These are phyloP conservation scores for Polysphondylium violaceum DNA, from an alignment of 78 protist species.

Conservation along the genomic window DNA sequence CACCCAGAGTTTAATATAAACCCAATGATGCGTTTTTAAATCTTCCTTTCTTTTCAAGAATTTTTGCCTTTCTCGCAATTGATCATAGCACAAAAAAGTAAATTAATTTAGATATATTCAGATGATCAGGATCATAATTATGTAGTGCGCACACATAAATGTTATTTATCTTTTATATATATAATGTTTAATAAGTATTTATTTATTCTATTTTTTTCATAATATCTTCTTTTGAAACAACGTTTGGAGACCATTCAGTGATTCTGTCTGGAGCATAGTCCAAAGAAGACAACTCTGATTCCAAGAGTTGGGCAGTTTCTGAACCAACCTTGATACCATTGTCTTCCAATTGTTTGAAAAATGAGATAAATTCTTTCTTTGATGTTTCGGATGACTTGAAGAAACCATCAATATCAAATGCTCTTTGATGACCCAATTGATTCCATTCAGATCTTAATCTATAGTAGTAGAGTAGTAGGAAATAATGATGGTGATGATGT, in stretches of 20 bases:
- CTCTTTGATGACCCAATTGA: conserved; percentile 54
- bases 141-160: no score
- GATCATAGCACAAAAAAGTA: no score
- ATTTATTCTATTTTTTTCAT: background rate
- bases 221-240: background rate
- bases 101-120: no score
- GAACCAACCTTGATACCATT: conserved; percentile 37
- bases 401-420: conserved; percentile 48
- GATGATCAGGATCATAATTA: no score
- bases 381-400: conserved; percentile 46
- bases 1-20: no score
- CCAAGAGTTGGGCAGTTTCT: conserved; percentile 11
- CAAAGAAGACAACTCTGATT: conserved; percentile 23
- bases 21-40: no score
- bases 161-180: background rate
- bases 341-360: conserved; percentile 35
- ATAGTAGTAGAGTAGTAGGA: background rate
- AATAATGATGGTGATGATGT: no score
- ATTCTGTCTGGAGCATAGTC: conserved; percentile 47
- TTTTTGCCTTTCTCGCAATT: no score
- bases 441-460: conserved; percentile 36
- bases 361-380: conserved; percentile 14
- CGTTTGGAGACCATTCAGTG: conserved; percentile 42
- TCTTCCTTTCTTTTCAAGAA: no score
- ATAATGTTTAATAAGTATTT: background rate